Evolutionary conservation across 768 basidiomycete species (phyloP), one percentile per base, ranked within the genome.

Genomic region (Amanita polypyramis): DNA sequence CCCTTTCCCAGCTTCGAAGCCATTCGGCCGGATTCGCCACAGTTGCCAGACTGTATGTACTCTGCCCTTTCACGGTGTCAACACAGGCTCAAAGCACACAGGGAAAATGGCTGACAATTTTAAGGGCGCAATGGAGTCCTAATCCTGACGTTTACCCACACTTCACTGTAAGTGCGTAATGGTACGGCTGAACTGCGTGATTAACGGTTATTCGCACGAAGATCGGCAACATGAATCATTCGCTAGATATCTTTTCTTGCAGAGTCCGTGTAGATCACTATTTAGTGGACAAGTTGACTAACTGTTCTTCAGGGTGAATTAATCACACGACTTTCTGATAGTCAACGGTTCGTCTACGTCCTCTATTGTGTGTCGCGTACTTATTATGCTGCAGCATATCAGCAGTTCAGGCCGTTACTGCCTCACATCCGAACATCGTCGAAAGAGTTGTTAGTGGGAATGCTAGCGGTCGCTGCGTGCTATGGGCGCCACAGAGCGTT

Each of bases 341-440:
- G 62, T 36, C 56, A 62, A 21, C 68, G 70, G 85, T 85, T 57
- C 35, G 73, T 37, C 20, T 23, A 9, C 48, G 15, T 7, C 41
- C 21, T 21, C 33, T 29, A 2, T 39, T 25, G 20, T 38, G 33
- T 38, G 25, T n/a, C 36, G 14, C 43, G 17, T 23, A 38, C 35
- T 54, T 25, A 51, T 45, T 55, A 41, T 11, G 30, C 11, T 27
- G 39, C 52, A 89, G 85, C 53, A 81, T 91, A 51, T 77, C 83
- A 17, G 88, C 89, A 1, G 82, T 83, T 3, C 89, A 90, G 63
- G 87, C 89, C n/a, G 89, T 91, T n/a, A 87, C 89, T 6, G 85
- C 82, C 55, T 87, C 85, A 11, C 89, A 91, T 60, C 88, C 89
- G 0, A 80, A 59, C 47, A 64, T 86, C 17, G 70, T 86, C 2